A percentile compares a stretch with the other conserved stretches of the same genome.
Conservation (phyloP, 768 basidiomycete genomes). For the Tricholoma saponaceum region DNA sequence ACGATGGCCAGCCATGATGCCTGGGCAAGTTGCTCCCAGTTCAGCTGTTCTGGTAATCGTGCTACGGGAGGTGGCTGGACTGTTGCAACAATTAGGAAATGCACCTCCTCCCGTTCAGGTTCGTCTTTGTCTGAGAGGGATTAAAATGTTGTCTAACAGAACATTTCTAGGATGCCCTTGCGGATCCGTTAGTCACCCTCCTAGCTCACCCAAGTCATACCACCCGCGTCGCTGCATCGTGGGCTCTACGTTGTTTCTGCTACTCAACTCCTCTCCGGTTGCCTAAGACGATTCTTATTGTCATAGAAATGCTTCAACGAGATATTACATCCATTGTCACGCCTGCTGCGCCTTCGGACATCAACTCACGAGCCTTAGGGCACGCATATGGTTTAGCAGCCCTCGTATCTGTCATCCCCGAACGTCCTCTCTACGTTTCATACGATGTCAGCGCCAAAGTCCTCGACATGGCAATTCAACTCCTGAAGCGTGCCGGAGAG, state of each 20-base stretch:
- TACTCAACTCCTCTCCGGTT: slow-evolving; percentile 83
- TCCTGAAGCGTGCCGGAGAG: slow-evolving; percentile 88
- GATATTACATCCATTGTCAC: slow-evolving; percentile 73
- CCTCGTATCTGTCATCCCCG: slow-evolving; percentile 80
- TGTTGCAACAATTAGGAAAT: slow-evolving; percentile 88
- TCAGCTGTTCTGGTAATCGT: slow-evolving; percentile 68
- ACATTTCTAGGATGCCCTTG: slow-evolving; percentile 64
- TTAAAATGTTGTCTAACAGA: neutral
- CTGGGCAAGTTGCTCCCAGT: slow-evolving; percentile 69
- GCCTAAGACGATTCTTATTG: slow-evolving; percentile 69
- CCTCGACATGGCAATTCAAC: slow-evolving; percentile 84
- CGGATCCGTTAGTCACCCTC: slow-evolving; percentile 81
- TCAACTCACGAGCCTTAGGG: slow-evolving; percentile 71
- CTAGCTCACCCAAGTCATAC: slow-evolving; percentile 85
- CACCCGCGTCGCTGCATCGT: slow-evolving; percentile 82
- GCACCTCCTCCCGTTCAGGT: slow-evolving; percentile 88
- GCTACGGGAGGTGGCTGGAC: slow-evolving; percentile 78
- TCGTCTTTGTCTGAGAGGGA: slow-evolving; percentile 8
- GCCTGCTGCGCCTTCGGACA: slow-evolving; percentile 68
- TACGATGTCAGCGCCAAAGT: slow-evolving; percentile 91
- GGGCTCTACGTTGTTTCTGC: slow-evolving; percentile 89
- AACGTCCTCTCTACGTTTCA: slow-evolving; percentile 89
- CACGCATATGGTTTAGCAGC: slow-evolving; percentile 89
- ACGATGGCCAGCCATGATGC: slow-evolving; percentile 92
- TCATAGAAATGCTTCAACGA: slow-evolving; percentile 80